Conservation (phyloP, 2,329 filamentous ascomycete genomes). For the Periconia digitata region DNA sequence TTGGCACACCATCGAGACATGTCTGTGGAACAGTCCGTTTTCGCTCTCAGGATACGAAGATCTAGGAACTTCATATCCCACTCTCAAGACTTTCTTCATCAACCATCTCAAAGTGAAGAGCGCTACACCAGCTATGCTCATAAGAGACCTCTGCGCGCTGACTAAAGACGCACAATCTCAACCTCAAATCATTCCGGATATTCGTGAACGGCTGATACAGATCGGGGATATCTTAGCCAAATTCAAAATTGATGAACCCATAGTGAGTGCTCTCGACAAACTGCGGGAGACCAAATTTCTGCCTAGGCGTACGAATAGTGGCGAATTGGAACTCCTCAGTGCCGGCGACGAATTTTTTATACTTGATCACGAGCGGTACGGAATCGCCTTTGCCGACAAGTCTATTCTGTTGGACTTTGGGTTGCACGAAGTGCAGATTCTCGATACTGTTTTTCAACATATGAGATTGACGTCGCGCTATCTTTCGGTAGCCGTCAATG, state of each 20-base stretch:
- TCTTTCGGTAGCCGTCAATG: conserved; percentile 16
- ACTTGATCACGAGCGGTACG: conserved; percentile 17
- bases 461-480: conserved; percentile 13
- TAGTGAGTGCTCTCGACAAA: conserved; percentile 7
- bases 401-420: conserved; percentile 17
- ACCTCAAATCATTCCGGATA: conserved; percentile 2
- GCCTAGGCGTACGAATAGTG: conserved; percentile 7
- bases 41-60: conserved; percentile 12
- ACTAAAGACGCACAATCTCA: conserved; percentile 4
- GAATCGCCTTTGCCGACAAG: conserved; percentile 7
- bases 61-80: conserved; percentile 11
- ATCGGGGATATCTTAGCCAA: conserved; percentile 17
- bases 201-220: conserved; percentile 12
- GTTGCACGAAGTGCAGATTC: conserved; percentile 14
- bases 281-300: conserved; percentile 17
- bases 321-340: conserved; percentile 6
- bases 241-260: not conserved
- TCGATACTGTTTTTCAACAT: conserved; percentile 16
- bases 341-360: conserved; percentile 17
- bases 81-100: conserved; percentile 9
- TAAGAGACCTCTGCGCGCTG: conserved; percentile 16
- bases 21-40: conserved; percentile 18
- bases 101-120: conserved; percentile 13
- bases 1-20: conserved; percentile 12
- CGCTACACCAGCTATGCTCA: conserved; percentile 15